Conservation (phyloP, 225 moss, liverwort and hornwort species). For the Physcomitrellopsis africana region DNA sequence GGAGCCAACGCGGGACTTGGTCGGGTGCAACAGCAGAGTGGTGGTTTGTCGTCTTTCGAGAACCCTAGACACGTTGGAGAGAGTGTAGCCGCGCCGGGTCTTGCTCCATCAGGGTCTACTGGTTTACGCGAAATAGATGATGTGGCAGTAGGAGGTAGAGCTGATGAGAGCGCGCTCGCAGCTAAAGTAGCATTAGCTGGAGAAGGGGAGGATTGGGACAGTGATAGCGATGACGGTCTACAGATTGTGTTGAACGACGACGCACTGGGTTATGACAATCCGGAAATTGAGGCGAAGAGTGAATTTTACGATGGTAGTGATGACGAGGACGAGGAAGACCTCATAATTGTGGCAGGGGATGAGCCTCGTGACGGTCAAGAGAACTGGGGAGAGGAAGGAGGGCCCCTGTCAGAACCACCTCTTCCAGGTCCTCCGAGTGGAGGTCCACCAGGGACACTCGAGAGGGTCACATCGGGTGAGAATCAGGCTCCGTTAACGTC, state of each 20-base stretch:
- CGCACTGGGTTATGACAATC: constrained; percentile 55
- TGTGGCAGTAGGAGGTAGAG: constrained; percentile 30
- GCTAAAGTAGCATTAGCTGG: constrained; percentile 30
- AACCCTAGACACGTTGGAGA: constrained; percentile 40
- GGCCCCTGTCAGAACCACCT: constrained; percentile 45
- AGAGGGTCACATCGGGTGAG: constrained; percentile 55
- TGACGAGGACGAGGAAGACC: constrained; percentile 90
- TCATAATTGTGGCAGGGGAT: constrained; percentile 86
- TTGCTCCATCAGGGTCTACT: constrained; percentile 42
- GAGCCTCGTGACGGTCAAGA: constrained; percentile 77
- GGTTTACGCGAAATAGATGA: constrained; percentile 50
- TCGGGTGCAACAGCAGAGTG: constrained; percentile 13
- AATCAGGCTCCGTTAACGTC: not conserved
- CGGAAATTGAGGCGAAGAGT: constrained; percentile 62
- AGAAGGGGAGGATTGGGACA: constrained; percentile 85
- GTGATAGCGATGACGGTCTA: constrained; percentile 95
- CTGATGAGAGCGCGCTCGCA: constrained; percentile 37
- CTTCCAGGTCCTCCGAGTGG: constrained; percentile 74
- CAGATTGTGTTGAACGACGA: constrained; percentile 94
- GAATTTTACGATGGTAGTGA: constrained; percentile 81
- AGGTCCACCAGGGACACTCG: constrained; percentile 56
- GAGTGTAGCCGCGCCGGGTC: constrained; percentile 47
- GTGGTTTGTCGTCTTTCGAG: constrained; percentile 33
- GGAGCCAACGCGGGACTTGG: constrained; percentile 28
- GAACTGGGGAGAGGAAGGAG: constrained; percentile 89